These are phyloP conservation scores for Thinopyrum elongatum DNA, from an alignment of 176 grass and related monocot species.

Conservation along the genomic window DNA sequence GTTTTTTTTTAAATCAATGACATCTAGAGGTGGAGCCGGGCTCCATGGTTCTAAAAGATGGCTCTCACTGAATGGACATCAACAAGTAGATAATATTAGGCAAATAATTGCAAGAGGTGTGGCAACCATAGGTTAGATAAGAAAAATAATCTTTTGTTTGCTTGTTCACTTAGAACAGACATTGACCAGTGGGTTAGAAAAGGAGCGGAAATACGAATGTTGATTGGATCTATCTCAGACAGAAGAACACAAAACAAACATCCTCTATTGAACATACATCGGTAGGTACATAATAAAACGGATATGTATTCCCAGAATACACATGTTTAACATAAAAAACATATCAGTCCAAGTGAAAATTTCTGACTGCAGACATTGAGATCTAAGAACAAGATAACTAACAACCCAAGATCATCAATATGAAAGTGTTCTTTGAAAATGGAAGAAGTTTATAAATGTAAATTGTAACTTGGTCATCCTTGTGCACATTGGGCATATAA, in stretches of 20 bases:
- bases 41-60: no score
- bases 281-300: background rate
- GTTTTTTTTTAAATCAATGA: no score
- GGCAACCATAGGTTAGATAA: background rate
- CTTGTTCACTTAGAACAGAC: conserved; percentile 10
- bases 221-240: background rate
- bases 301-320: conserved; percentile 6
- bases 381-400: conserved; percentile 3
- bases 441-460: background rate
- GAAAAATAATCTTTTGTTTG: background rate
- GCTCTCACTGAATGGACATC: background rate
- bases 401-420: background rate
- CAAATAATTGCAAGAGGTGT: conserved; percentile 12
- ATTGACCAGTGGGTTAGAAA: conserved; percentile 14
- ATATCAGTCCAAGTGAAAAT: background rate
- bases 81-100: background rate
- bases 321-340: background rate
- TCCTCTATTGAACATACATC: background rate
- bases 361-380: background rate
- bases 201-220: conserved; percentile 9
- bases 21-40: no score
- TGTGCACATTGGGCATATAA: background rate
- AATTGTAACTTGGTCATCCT: background rate
- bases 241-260: conserved; percentile 17
- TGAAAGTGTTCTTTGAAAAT: background rate